A percentile compares a stretch with the other conserved stretches of the same genome.
Evolutionary conservation across 2,329 filamentous ascomycete species (phyloP).

Genomic region (Ophiostoma ips): DNA sequence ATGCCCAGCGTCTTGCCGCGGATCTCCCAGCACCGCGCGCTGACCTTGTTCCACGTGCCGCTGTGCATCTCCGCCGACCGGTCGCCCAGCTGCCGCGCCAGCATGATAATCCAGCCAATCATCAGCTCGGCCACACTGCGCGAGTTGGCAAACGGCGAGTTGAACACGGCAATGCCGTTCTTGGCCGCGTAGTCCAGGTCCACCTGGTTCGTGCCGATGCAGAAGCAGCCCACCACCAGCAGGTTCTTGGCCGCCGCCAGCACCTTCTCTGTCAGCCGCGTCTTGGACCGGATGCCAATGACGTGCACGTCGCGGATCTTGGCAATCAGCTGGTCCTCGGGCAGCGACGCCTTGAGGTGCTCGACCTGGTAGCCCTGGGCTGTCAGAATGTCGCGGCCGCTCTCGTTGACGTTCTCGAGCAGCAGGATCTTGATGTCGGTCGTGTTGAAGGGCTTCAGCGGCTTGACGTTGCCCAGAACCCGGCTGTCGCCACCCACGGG

Average conservation of each 20-base stretch:
- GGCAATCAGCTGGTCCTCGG: conserved; percentile 87
- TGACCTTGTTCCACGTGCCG: conserved; percentile 97
- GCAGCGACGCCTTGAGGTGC: conserved; percentile 71
- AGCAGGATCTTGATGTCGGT: conserved; percentile 94
- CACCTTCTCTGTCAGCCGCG: conserved; percentile 76
- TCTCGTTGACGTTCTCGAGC: conserved; percentile 89
- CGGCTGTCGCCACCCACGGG: conserved; percentile 23
- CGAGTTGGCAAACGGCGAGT: conserved; percentile 96
- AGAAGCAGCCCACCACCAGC: conserved; percentile 94
- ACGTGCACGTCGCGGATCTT: conserved; percentile 96
- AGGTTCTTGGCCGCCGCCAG: conserved; percentile 84
- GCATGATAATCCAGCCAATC: conserved; percentile 80
- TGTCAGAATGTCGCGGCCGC: conserved; percentile 68
- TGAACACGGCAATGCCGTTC: conserved; percentile 92
- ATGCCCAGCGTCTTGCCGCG: conserved; percentile 95
- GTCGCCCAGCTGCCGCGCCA: conserved; percentile 86
- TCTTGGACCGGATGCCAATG: conserved; percentile 96
- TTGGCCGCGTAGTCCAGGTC: conserved; percentile 70
- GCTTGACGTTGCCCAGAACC: conserved; percentile 42
- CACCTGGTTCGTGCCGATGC: conserved; percentile 95
- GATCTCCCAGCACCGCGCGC: conserved; percentile 93
- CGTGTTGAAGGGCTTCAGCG: conserved; percentile 87
- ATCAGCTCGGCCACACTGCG: conserved; percentile 93
- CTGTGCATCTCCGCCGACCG: conserved; percentile 88
- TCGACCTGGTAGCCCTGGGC: conserved; percentile 94